Conservation (phyloP, 108 stramenopile species). For the Skeletonema grethae region DNA sequence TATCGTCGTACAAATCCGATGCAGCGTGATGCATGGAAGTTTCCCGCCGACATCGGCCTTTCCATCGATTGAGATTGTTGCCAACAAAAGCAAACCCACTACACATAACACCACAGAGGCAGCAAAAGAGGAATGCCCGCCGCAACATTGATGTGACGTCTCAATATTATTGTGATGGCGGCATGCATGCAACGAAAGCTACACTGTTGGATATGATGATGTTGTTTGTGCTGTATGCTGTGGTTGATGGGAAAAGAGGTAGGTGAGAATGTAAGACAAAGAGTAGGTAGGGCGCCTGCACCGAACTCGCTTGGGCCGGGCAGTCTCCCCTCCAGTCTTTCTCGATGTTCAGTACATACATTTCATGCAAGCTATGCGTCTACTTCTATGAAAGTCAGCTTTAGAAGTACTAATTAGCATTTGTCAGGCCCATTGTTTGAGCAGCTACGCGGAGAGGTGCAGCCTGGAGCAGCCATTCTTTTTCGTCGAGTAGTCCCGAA, state of each 20-base stretch:
- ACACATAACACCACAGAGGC: neutral
- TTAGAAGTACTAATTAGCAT: neutral
- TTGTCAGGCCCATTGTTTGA: conserved; percentile 21
- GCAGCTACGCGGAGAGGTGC: conserved; percentile 70
- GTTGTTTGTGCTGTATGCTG: too few species aligned
- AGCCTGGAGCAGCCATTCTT: conserved; percentile 54
- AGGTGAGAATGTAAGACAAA: neutral
- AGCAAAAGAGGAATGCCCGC: neutral
- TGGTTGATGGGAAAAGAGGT: neutral
- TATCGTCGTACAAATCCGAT: neutral
- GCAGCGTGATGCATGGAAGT: neutral
- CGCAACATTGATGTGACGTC: neutral
- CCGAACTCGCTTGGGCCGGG: too few species aligned
- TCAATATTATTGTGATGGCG: neutral
- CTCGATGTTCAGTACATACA: too few species aligned
- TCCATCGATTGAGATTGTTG: neutral
- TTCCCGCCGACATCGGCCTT: neutral
- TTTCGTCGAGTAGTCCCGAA: conserved; percentile 51
- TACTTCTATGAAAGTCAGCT: neutral
- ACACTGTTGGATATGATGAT: too few species aligned
- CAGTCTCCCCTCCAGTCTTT: too few species aligned
- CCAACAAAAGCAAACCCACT: neutral
- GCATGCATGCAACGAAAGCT: too few species aligned
- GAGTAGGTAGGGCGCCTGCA: too few species aligned
- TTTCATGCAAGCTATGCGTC: too few species aligned